Evolutionary conservation across 257 asterid species (phyloP), one percentile per base, ranked within the genome.

Genomic region (Fraxinus quadrangulata): DNA sequence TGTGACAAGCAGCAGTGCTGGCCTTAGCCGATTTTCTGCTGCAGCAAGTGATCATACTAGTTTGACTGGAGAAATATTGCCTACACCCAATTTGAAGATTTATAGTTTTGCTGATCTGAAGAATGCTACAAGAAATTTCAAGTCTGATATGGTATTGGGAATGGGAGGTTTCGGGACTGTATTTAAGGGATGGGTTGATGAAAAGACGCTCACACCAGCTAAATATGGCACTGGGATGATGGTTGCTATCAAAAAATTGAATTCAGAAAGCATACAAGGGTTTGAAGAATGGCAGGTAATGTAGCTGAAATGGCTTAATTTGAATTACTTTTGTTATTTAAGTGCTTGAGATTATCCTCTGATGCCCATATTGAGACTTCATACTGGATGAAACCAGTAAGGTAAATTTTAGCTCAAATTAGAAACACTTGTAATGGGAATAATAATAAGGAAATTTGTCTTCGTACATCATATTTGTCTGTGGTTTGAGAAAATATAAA

Each of bases 131-230:
- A 84, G 72, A 82, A 84, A 51, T 80, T 88, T 88, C 83, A 86
- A 83, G 77, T 54, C 84, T 37, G 89, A 86, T 84, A 82, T 79
- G 88, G 89, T 83, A 78, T 79, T 88, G 85, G 92, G 92, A 2
- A 34, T 78, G 21, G 92, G 92, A 40, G 92, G 92, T 34, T 88
- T 88, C 42, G 92, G 92, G 70, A 88, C 89, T 8, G 92, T 88
- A 51, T 86, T 83, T 34, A 88, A 78, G 83, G 92, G 92, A 59
- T 88, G 90, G 90, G 87, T 88, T 31, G 92, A 88, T 13, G 85
- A 81, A 75, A 84, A 76, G 84, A 86, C 81, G 17, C 85, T 88
- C 19, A 47, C 12, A 70, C 90, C 92, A 3, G 80, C 86, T 63
- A 86, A 75, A 80, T 30, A 21, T 21, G 86, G 85, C 39, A 79